phyloP scores from a whole-genome alignment of 176 grass and related monocot species.

The Raddia guianensis region DNA sequence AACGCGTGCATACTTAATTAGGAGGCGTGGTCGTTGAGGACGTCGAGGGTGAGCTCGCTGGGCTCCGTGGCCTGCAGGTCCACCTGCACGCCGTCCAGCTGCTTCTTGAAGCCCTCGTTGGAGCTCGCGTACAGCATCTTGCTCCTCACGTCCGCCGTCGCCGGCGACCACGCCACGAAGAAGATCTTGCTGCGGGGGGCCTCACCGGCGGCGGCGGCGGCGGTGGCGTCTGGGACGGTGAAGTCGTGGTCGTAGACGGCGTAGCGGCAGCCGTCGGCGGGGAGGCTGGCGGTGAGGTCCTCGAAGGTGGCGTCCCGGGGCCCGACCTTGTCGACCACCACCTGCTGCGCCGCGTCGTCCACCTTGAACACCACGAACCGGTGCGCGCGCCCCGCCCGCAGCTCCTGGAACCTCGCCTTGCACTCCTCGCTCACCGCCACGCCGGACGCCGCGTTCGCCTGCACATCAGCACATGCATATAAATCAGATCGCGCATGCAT shows the following conservation, averaged over 20 bases:
- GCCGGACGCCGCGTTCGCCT: constrained; percentile 49
- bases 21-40: constrained; percentile 36
- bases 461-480: not conserved
- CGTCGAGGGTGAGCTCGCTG: constrained; percentile 49
- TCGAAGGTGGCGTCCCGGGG: constrained; percentile 36
- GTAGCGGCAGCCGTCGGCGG: constrained; percentile 62
- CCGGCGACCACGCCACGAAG: constrained; percentile 57
- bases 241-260: constrained; percentile 69
- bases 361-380: constrained; percentile 66
- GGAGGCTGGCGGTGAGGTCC: constrained; percentile 48
- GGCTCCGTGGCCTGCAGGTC: constrained; percentile 59
- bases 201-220: constrained; percentile 26
- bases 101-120: constrained; percentile 54
- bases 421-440: constrained; percentile 61
- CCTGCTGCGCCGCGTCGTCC: constrained; percentile 46
- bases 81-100: constrained; percentile 62
- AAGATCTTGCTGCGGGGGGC: constrained; percentile 56
- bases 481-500: not conserved
- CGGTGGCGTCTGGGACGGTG: constrained; percentile 45
- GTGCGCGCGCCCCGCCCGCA: constrained; percentile 40
- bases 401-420: constrained; percentile 54
- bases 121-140: constrained; percentile 74
- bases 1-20: not conserved
- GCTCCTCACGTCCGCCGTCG: constrained; percentile 51
- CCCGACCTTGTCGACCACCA: constrained; percentile 60